These are phyloP conservation scores for Bisporella sp. DNA, from an alignment of 2,329 filamentous ascomycete species.

Conservation along the genomic window DNA sequence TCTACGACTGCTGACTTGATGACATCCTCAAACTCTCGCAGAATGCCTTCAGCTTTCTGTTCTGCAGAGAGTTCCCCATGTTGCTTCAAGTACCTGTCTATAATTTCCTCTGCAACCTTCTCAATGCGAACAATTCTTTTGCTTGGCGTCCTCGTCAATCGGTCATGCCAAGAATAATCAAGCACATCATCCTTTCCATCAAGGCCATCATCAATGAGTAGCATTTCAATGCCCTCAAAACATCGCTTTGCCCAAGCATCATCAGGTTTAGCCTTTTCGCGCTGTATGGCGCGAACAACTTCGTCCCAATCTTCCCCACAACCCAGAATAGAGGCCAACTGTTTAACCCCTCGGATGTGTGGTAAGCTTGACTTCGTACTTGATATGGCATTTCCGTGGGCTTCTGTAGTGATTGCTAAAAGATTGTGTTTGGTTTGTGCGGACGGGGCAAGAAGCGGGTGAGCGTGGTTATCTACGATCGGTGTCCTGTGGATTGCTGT, in stretches of 20 bases:
- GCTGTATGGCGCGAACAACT: slow-evolving; percentile 29
- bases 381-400: slow-evolving; percentile 58
- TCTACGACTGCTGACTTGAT: slow-evolving; percentile 56
- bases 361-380: slow-evolving; percentile 57
- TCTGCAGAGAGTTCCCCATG: slow-evolving; percentile 25
- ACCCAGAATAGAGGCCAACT: slow-evolving; percentile 58
- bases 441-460: slow-evolving; percentile 54
- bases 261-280: slow-evolving; percentile 24
- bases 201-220: slow-evolving; percentile 75
- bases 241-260: slow-evolving; percentile 56
- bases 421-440: slow-evolving; percentile 41
- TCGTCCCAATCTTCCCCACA: slow-evolving; percentile 58
- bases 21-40: slow-evolving; percentile 33
- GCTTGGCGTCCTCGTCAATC: slow-evolving; percentile 55
- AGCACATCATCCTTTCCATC: slow-evolving; percentile 48
- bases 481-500: slow-evolving; percentile 46
- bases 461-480: slow-evolving; percentile 68
- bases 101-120: slow-evolving; percentile 57
- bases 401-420: slow-evolving; percentile 64
- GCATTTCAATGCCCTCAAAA: slow-evolving; percentile 62
- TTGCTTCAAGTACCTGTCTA: slow-evolving; percentile 37
- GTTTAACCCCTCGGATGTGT: slow-evolving; percentile 62
- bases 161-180: slow-evolving; percentile 56
- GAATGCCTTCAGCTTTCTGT: slow-evolving; percentile 31
- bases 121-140: slow-evolving; percentile 76